phyloP scores from a whole-genome alignment of 1,139 yeast species.

The Hyphopichia burtonii region DNA sequence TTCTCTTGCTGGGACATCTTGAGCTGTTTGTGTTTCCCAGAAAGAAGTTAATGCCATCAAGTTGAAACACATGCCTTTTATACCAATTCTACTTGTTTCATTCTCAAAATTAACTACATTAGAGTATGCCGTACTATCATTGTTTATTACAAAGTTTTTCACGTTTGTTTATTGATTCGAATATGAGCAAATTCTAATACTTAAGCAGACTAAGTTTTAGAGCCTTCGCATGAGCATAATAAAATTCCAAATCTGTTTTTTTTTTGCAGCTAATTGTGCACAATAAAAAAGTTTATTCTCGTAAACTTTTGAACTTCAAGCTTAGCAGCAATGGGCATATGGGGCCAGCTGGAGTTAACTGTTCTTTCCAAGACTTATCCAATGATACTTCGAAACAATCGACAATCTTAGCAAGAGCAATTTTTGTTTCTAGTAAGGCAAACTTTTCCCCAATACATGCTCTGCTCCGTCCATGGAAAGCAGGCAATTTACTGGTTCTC shows the following conservation, averaged over 20 bases:
- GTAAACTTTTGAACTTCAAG: not conserved
- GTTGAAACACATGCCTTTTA: no score
- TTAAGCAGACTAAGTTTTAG: no score
- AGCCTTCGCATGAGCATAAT: no score
- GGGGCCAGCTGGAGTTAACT: conserved; percentile 46
- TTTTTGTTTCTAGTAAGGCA: conserved; percentile 48
- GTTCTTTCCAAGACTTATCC: conserved; percentile 50
- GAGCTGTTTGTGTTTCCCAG: no score
- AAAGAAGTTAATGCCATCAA: no score
- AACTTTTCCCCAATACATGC: conserved; percentile 64
- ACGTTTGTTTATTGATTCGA: not conserved
- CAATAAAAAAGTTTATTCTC: not conserved
- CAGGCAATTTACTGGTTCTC: conserved; percentile 44
- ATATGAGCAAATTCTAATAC: no score
- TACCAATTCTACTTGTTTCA: not conserved
- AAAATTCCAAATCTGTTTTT: not conserved
- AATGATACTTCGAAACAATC: conserved; percentile 30
- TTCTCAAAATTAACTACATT: no score
- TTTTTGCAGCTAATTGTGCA: not conserved
- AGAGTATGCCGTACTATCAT: no score
- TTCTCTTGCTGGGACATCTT: not conserved
- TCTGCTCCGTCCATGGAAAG: conserved; percentile 61
- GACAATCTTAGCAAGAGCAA: conserved; percentile 36
- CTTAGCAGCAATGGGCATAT: conserved; percentile 7
- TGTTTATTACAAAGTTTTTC: not conserved